Conservation (phyloP, 441 rosid genomes). For the Breynia disticha region DNA sequence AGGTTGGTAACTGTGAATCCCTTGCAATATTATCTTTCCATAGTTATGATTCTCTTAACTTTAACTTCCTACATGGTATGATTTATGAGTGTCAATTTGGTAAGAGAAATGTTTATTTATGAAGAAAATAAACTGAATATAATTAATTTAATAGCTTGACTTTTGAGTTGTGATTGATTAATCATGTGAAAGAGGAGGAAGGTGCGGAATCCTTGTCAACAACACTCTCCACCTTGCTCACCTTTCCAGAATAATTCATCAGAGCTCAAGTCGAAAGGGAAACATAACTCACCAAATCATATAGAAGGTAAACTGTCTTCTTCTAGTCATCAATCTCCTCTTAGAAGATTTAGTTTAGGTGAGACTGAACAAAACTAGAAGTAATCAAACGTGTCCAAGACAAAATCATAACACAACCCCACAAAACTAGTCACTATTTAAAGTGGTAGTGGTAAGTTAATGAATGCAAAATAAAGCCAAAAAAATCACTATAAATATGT, state of each 20-base stretch:
- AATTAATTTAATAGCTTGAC: neutral
- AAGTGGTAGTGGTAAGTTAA: too few relatives aligned
- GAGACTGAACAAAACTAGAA: neutral
- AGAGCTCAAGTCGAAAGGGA: neutral
- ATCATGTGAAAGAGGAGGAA: conserved; percentile 11
- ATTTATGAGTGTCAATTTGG: too few relatives aligned
- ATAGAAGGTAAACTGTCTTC: conserved; percentile 17
- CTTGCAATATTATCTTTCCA: too few relatives aligned
- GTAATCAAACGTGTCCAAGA: too few relatives aligned
- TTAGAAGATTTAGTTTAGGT: conserved; percentile 7
- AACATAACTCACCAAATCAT: neutral
- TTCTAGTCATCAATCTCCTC: conserved; percentile 14
- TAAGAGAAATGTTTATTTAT: neutral
- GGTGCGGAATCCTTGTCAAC: conserved; percentile 29
- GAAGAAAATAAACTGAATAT: neutral
- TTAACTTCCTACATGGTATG: too few relatives aligned
- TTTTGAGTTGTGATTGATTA: conserved; percentile 9
- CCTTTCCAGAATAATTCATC: conserved; percentile 11
- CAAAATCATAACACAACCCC: too few relatives aligned
- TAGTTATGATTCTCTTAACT: too few relatives aligned
- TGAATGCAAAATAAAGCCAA: too few relatives aligned
- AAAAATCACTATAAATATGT: too few relatives aligned
- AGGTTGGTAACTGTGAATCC: too few relatives aligned
- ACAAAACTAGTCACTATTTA: too few relatives aligned
- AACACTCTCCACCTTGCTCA: conserved; percentile 28